These are phyloP conservation scores for Plasmopara muralis DNA, from an alignment of 352 stramenopile species.

Conservation along the genomic window DNA sequence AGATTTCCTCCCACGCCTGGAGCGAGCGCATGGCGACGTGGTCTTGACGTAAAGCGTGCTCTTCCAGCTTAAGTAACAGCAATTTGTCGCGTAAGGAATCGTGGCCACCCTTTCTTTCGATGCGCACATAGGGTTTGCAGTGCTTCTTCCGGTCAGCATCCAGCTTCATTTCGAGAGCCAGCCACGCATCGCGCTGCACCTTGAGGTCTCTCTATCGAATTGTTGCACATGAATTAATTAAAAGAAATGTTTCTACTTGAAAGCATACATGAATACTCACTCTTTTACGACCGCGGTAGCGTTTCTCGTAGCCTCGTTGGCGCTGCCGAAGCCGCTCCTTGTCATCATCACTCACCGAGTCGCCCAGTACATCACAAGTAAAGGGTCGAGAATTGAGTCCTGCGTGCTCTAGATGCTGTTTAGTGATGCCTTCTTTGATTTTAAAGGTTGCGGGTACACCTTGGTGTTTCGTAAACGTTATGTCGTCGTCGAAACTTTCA, in stretches of 20 bases:
- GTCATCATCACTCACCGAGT: constrained; percentile 6
- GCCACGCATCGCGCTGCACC: constrained; percentile 22
- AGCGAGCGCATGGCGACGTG: constrained; percentile 22
- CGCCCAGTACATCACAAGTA: not conserved
- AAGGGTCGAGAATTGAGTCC: not conserved
- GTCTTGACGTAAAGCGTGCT: constrained; percentile 24
- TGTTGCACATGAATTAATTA: not conserved
- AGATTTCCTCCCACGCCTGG: constrained; percentile 19
- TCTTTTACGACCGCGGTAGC: constrained; percentile 33
- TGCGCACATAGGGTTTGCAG: constrained; percentile 13
- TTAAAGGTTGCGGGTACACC: not conserved
- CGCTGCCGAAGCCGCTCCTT: constrained; percentile 30
- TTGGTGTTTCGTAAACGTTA: constrained; percentile 12
- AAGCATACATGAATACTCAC: constrained; percentile 20
- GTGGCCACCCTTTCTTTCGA: not conserved
- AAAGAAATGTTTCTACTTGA: not conserved
- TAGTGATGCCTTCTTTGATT: constrained; percentile 1
- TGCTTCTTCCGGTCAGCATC: constrained; percentile 10
- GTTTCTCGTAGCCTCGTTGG: constrained; percentile 37
- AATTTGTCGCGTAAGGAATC: constrained; percentile 11
- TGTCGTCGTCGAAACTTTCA: not conserved
- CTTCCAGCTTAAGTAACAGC: constrained; percentile 16
- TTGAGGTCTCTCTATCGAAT: constrained; percentile 23
- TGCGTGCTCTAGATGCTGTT: constrained; percentile 3
- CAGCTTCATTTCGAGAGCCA: constrained; percentile 27